Conservation (phyloP, 305 asterid species). For the Rubia peregrina region DNA sequence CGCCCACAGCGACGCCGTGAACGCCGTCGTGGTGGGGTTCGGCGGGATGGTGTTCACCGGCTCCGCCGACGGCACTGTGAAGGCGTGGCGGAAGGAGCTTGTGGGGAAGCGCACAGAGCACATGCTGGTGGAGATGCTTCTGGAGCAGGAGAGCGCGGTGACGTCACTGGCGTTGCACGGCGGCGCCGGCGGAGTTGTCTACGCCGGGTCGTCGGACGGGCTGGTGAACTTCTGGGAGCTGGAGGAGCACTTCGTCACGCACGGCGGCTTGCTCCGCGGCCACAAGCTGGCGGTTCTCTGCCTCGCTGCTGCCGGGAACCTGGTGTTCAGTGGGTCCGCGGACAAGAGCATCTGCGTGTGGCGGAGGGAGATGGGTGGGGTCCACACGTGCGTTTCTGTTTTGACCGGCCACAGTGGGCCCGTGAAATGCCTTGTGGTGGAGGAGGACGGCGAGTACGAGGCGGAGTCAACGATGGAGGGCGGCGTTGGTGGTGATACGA, state of each 20-base stretch:
- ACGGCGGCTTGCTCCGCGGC: slow-evolving; percentile 75
- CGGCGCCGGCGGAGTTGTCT: slow-evolving; percentile 32
- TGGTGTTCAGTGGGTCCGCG: slow-evolving; percentile 84
- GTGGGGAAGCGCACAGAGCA: slow-evolving; percentile 46
- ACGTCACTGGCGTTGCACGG: slow-evolving; percentile 56
- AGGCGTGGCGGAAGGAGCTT: slow-evolving; percentile 75
- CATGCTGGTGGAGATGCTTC: slow-evolving; percentile 49
- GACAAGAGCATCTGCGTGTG: slow-evolving; percentile 81
- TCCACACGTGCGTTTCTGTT: slow-evolving; percentile 52
- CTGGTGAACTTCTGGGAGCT: slow-evolving; percentile 77
- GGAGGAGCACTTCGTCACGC: slow-evolving; percentile 43
- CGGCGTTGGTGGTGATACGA: slow-evolving; percentile 10
- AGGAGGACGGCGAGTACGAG: slow-evolving; percentile 25
- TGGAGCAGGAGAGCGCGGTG: slow-evolving; percentile 59
- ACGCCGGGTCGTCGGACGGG: slow-evolving; percentile 85
- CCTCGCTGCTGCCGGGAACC: slow-evolving; percentile 47
- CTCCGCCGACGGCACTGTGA: slow-evolving; percentile 86
- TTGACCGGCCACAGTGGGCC: slow-evolving; percentile 76
- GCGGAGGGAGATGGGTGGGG: slow-evolving; percentile 63
- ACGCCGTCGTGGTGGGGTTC: slow-evolving; percentile 51
- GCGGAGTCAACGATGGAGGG: slow-evolving; percentile 27
- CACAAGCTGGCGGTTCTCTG: slow-evolving; percentile 83
- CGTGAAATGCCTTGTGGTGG: slow-evolving; percentile 72
- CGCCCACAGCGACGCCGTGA: slow-evolving; percentile 78
- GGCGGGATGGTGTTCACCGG: slow-evolving; percentile 71